These are phyloP conservation scores for Saraca asoca DNA, from an alignment of 331 rosid species.

Conservation along the genomic window DNA sequence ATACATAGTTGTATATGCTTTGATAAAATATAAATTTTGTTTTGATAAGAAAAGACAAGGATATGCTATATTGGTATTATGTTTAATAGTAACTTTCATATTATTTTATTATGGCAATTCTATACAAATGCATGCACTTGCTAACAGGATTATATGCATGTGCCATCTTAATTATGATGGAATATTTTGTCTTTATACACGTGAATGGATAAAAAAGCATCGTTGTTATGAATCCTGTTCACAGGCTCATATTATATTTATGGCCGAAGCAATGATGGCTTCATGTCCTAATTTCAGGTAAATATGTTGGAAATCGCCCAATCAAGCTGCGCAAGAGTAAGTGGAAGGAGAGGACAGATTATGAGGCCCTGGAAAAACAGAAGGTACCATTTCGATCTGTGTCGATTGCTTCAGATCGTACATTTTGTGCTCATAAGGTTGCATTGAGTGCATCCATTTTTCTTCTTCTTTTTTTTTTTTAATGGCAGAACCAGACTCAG, in stretches of 20 bases:
- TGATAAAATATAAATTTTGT: background rate
- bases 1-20: constrained; percentile 1
- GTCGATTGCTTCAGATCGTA: background rate
- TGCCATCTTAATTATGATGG: background rate
- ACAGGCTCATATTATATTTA: too few relatives aligned
- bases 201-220: background rate
- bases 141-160: background rate
- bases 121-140: background rate
- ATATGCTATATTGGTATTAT: background rate
- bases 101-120: background rate
- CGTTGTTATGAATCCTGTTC: too few relatives aligned
- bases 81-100: background rate
- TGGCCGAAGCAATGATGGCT: background rate
- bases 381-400: constrained; percentile 51
- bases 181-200: constrained; percentile 21
- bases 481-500: constrained; percentile 59
- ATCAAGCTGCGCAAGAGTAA: constrained; percentile 93
- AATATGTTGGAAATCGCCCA: constrained; percentile 94
- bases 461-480: too few relatives aligned
- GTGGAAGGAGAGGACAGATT: constrained; percentile 92
- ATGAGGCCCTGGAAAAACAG: constrained; percentile 71
- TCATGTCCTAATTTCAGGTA: constrained; percentile 55
- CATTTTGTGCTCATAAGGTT: background rate
- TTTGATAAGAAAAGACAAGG: background rate
- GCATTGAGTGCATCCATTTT: constrained; percentile 1